Evolutionary conservation across 2,329 filamentous ascomycete genomes (phyloP).

Genomic region (Chrysoporthe deuterocubensis): DNA sequence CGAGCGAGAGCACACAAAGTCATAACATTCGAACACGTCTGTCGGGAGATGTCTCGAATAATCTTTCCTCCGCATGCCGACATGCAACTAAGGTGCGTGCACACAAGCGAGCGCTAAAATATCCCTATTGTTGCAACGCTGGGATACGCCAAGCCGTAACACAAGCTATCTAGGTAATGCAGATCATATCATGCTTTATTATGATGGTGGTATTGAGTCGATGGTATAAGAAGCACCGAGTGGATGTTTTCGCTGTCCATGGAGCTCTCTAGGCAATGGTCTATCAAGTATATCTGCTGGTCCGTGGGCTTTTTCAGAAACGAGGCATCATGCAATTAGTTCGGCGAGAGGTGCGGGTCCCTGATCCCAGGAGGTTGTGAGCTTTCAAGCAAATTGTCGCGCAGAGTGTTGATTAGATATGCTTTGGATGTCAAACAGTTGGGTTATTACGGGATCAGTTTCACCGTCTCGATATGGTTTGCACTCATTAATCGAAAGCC

Average conservation of each 20-base stretch:
- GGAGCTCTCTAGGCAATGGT: background rate
- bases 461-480: background rate
- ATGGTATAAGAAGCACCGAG: background rate
- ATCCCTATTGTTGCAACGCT: background rate
- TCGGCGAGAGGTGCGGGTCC: no score
- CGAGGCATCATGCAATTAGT: no score
- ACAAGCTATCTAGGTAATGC: background rate
- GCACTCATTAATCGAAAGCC: background rate
- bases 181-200: background rate
- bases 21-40: background rate
- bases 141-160: slow-evolving; percentile 3
- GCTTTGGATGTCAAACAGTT: background rate
- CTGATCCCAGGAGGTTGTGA: no score
- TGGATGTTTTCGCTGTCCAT: background rate
- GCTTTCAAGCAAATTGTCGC: no score
- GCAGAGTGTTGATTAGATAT: no score
- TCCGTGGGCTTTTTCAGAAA: background rate
- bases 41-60: background rate
- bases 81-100: background rate
- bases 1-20: background rate
- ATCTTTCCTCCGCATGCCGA: background rate
- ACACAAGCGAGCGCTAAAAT: background rate
- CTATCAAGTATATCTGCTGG: background rate
- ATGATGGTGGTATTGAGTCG: background rate
- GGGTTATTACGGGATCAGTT: background rate